Base-by-base conservation (phyloP, 768 basidiomycete genomes). In the Clitopilus hobsonii region DNA sequence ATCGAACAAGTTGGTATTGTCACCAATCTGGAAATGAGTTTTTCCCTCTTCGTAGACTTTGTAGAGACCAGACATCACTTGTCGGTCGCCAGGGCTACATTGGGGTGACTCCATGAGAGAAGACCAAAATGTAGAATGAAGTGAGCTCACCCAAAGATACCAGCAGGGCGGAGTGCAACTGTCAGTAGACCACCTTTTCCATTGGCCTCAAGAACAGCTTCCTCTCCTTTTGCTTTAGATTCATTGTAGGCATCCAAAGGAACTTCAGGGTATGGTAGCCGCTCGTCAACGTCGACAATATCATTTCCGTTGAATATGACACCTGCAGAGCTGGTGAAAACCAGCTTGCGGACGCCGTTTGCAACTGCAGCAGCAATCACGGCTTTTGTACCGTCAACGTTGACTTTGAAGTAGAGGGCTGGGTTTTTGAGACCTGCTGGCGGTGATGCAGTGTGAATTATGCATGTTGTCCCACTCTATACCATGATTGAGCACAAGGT, bases 391-490 rank as follows among this genome's bases (percentile, higher is more conserved):
- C 94, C 96, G 32, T 92, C 85, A 4, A 98, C 92, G 66, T 98
- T 98, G 63, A 99, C 96, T 66, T 89, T 92, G 71, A 83, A 86
- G 74, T 91, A 97, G 8, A 98, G 66, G 1, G 83, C 83, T 0
- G 83, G 76, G 60, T 89, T 77, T 54, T 82, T 81, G 51, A 81
- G 60, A 51, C 76, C 79, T 13, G 82, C 90, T 60, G 85, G 88
- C 5, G 83, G 83, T 6, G 94, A 95, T 16, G 95, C 97, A 8
- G 95, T 98, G 69, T 99, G 97, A 58, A 99, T 92, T 58, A 98
- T 89, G 63, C 89, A 91, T 0, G 92, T 94, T 24, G 93, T 80
- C 32, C 85, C 84, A 58, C 87, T 88, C 89, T 93, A 58, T 0
- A 53, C 29, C 54, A 54, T 52, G 26, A 48, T 36, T 59, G 54